Evolutionary conservation across 768 basidiomycete genomes (phyloP).

Genomic region (Roridomyces roridus): DNA sequence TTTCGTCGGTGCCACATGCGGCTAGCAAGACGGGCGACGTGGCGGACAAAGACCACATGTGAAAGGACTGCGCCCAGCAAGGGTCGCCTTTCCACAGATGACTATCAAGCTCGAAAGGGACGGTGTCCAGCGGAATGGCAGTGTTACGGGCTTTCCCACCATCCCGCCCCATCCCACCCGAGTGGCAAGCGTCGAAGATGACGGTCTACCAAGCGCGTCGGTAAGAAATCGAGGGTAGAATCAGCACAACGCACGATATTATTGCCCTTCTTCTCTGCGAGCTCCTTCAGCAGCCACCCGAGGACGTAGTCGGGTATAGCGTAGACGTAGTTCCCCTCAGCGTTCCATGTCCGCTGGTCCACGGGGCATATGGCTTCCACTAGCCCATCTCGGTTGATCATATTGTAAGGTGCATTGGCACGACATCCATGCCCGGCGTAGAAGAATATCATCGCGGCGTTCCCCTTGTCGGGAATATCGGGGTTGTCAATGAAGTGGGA

Average conservation of each 20-base stretch:
- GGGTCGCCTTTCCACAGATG: background rate
- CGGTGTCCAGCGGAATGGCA: background rate
- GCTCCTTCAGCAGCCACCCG: slow-evolving; percentile 7
- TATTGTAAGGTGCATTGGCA: background rate
- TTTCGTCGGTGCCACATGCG: slow-evolving; percentile 5
- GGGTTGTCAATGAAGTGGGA: slow-evolving; percentile 4
- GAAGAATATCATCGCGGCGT: slow-evolving; percentile 11
- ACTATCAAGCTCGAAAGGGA: slow-evolving; percentile 1
- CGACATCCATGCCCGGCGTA: slow-evolving; percentile 7
- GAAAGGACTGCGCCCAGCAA: background rate
- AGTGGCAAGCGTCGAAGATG: slow-evolving; percentile 7
- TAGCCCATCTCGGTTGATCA: background rate
- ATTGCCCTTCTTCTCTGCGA: slow-evolving; percentile 8
- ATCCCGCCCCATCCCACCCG: background rate
- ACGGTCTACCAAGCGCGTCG: background rate
- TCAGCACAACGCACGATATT: slow-evolving; percentile 7
- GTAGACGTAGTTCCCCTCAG: background rate
- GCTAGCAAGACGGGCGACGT: slow-evolving; percentile 7
- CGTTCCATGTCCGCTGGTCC: slow-evolving; percentile 2
- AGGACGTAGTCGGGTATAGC: slow-evolving; percentile 14
- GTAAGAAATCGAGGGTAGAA: background rate
- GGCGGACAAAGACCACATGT: background rate
- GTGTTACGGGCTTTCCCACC: background rate
- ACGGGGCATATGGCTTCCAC: slow-evolving; percentile 9
- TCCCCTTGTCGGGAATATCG: slow-evolving; percentile 2